Conservation (phyloP, 31 red algal species). For the Porphyra umbilicalis region DNA sequence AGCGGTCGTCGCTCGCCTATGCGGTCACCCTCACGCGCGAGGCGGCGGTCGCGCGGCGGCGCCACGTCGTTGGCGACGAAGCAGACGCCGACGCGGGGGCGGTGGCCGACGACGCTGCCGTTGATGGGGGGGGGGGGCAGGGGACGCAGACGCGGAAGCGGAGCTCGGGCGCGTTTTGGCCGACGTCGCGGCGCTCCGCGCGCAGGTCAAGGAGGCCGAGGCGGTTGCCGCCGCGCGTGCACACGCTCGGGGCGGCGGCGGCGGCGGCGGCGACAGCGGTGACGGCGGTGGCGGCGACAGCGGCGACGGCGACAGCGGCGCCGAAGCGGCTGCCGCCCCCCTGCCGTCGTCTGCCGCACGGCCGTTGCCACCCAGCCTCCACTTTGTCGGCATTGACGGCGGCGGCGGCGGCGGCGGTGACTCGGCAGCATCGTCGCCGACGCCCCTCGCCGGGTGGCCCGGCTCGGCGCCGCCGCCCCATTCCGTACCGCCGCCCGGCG, state of each 20-base stretch:
- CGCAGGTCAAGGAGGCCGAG: neutral
- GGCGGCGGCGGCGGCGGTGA: neutral
- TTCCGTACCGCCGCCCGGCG: neutral
- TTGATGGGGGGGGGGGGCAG: too few relatives aligned
- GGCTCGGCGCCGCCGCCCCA: neutral
- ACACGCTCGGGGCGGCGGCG: too few relatives aligned
- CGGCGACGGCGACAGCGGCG: neutral
- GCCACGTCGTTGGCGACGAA: neutral
- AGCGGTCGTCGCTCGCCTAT: neutral
- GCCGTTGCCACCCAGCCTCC: too few relatives aligned
- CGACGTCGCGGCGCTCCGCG: neutral
- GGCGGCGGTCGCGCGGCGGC: neutral
- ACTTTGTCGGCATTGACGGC: too few relatives aligned
- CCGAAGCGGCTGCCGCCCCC: neutral
- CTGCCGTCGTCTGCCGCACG: neutral
- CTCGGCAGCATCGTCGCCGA: neutral
- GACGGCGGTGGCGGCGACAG: too few relatives aligned
- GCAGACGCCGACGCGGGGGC: too few relatives aligned
- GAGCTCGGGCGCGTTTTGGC: neutral
- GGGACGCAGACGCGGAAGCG: neutral
- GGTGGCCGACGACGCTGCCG: neutral
- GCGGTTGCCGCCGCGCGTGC: neutral
- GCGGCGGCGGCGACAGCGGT: too few relatives aligned
- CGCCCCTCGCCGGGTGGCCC: neutral
- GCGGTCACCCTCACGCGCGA: neutral